Evolutionary conservation across 805 yeast genomes (phyloP), one percentile per base, ranked within the genome.

Genomic region (Metschnikowia anglica): DNA sequence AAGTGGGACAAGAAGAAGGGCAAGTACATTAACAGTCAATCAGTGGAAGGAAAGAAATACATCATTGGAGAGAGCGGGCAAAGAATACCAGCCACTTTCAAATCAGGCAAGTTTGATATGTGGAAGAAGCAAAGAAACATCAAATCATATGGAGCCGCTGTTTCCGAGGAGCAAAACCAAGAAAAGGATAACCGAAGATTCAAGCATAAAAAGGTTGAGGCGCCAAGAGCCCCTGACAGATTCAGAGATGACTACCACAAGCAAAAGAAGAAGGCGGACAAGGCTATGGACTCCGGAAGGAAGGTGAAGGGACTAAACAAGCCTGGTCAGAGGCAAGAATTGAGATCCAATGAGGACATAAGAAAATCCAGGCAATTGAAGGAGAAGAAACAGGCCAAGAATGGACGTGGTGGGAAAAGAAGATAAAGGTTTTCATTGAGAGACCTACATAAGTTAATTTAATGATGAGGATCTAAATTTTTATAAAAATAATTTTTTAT

Each of bases 31-130:
- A 87, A 87, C 61, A 74, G 87, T 15, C 82, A 78, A 56, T 87
- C 93, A 49, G 71, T 83, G 16, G 95, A 88, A 58, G 47, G 52
- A 20, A 79, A 83, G 66, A 90, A 88, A 67, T 91, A 75, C 65
- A 93, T 93, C 56, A 83, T 88, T 51, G 95, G 98, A 48, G 99
- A 93, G 63, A 83, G 88, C 63, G 99, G 99, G 6, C 89, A 85
- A 55, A 80, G 79, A 60, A 80, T 93, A 37, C 97, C 98, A 5
- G 98, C 99, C 1, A 76, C 93, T 11, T 88, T 82, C 68, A 77
- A 87, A 59, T 82, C 95, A 2, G 99, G 99, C 34, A 81, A 88
- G 52, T 93, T 80, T 58, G 98, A 90, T 42, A 84, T 83, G 32
- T 93, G 99, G 99, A 85, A 85, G 60, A 75, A 81, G 51, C 79